Percentiles rank a stretch among this genome's conserved stretches.
Conservation (phyloP, 345 rosid species). For the Pistacia vera region DNA sequence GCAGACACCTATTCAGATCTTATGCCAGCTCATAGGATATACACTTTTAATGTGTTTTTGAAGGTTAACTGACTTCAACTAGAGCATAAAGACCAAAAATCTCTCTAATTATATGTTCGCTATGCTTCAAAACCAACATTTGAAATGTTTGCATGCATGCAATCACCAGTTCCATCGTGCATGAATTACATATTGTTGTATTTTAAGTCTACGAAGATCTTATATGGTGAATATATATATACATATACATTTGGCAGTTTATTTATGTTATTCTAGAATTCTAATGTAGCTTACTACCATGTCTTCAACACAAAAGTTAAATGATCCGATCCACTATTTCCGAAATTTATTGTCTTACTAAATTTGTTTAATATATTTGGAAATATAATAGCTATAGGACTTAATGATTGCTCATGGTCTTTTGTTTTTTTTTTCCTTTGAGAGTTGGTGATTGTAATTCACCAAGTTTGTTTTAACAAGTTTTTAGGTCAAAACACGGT, state of each 20-base stretch:
- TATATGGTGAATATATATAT: background rate
- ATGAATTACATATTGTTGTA: background rate
- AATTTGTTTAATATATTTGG: background rate
- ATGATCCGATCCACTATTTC: background rate
- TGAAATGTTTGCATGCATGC: background rate
- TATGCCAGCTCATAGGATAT: constrained; percentile 9
- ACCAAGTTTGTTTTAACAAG: background rate
- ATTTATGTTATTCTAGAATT: no score
- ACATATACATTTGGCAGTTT: no score
- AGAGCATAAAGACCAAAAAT: background rate
- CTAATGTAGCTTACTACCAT: no score
- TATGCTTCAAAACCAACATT: background rate
- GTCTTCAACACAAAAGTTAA: no score
- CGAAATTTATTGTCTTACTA: background rate
- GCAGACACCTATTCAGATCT: background rate
- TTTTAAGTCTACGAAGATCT: background rate
- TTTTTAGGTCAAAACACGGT: background rate
- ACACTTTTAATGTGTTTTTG: background rate
- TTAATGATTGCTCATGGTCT: background rate
- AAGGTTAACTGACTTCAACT: background rate
- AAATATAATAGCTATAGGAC: background rate
- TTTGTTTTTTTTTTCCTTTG: background rate
- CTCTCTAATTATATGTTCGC: background rate
- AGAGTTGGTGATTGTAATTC: background rate
- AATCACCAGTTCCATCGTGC: background rate